Conservation (phyloP, 2,329 filamentous ascomycete species). For the Fusarium sp. region DNA sequence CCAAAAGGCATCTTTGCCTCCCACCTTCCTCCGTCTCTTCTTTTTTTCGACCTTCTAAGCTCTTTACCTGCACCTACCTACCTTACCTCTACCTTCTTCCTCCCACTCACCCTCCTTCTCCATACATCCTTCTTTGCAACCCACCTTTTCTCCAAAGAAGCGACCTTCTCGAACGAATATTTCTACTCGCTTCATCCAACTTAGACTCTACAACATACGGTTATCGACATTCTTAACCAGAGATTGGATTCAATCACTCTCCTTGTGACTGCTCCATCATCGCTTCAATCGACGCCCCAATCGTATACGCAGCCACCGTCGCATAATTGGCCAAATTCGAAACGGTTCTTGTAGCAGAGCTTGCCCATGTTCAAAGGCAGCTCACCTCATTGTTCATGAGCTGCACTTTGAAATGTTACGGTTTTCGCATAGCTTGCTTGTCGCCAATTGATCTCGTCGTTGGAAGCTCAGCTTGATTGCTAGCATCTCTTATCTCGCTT, state of each 20-base stretch:
- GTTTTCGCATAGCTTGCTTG: conserved; percentile 37
- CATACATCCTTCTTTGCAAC: conserved; percentile 34
- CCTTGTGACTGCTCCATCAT: conserved; percentile 12
- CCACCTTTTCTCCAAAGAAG: conserved; percentile 28
- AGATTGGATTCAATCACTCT: conserved; percentile 16
- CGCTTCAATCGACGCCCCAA: conserved; percentile 35
- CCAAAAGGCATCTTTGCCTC: conserved; percentile 47
- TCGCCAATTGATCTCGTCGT: conserved; percentile 50
- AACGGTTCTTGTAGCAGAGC: conserved; percentile 46
- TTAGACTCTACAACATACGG: conserved; percentile 14
- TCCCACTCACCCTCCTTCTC: conserved; percentile 26
- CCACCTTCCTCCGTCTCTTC: conserved; percentile 45
- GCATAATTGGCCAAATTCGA: conserved; percentile 43
- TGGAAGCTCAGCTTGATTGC: conserved; percentile 32
- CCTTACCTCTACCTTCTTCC: conserved; percentile 28
- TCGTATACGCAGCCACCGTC: conserved; percentile 39
- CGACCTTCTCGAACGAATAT: conserved; percentile 19
- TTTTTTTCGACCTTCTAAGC: conserved; percentile 36
- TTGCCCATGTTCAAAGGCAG: conserved; percentile 42
- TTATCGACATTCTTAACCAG: conserved; percentile 2
- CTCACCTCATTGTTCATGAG: conserved; percentile 35
- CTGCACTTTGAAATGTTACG: conserved; percentile 46
- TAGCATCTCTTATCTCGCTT: conserved; percentile 31
- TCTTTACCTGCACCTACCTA: conserved; percentile 32
- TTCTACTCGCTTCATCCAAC: conserved; percentile 21